phyloP scores from a whole-genome alignment of 106 monocot species.

The Dioscorea alata region DNA sequence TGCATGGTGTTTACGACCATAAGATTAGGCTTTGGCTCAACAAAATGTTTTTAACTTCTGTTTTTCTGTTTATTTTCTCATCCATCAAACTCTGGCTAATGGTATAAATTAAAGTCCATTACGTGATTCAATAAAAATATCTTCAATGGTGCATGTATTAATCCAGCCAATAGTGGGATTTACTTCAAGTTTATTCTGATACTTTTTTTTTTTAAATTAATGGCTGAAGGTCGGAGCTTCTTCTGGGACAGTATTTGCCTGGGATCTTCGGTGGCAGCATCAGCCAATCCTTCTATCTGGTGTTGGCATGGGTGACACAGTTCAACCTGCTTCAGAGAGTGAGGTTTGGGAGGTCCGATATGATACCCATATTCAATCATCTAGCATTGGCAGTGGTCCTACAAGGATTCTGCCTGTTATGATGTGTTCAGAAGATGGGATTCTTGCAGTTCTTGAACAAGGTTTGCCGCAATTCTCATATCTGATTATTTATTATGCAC shows the following conservation, averaged over 20 bases:
- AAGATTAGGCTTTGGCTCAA: no score
- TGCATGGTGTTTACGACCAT: no score
- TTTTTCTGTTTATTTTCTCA: background rate
- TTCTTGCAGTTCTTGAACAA: slow-evolving; percentile 74
- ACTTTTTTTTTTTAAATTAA: slow-evolving; percentile 1
- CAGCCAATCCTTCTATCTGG: slow-evolving; percentile 79
- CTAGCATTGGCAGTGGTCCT: slow-evolving; percentile 35
- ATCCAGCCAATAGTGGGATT: background rate
- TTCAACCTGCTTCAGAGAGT: slow-evolving; percentile 55
- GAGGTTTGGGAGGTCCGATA: slow-evolving; percentile 97
- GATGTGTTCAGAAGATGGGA: slow-evolving; percentile 94
- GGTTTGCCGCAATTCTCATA: slow-evolving; percentile 31
- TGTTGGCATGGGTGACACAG: slow-evolving; percentile 26
- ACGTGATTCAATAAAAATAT: background rate
- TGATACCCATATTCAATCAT: slow-evolving; percentile 50
- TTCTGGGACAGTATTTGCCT: slow-evolving; percentile 81
- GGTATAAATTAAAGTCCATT: background rate
- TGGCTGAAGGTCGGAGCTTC: slow-evolving; percentile 79
- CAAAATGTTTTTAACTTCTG: background rate
- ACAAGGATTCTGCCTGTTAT: slow-evolving; percentile 69
- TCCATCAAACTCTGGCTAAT: background rate
- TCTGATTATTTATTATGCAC: no score
- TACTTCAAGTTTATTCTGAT: slow-evolving; percentile 4
- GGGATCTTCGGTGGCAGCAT: slow-evolving; percentile 86
- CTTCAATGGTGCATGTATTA: background rate